phyloP scores from a whole-genome alignment of 2,329 filamentous ascomycete species.

The Nemania serpens region DNA sequence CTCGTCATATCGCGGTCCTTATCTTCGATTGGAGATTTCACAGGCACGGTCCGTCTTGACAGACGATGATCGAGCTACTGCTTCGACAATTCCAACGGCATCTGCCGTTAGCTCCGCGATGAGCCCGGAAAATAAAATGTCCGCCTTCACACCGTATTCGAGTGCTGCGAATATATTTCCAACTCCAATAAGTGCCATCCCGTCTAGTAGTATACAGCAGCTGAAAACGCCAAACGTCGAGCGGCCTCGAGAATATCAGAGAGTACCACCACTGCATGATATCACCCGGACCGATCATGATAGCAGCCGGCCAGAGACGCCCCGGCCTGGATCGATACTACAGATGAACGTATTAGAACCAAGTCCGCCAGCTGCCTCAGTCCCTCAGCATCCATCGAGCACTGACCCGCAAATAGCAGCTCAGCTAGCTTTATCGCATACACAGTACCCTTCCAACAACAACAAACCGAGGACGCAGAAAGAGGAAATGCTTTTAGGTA shows the following conservation, averaged over 20 bases:
- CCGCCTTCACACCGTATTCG: conserved; percentile 57
- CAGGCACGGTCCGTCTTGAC: conserved; percentile 59
- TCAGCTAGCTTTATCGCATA: conserved; percentile 62
- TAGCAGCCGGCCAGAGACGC: conserved; percentile 49
- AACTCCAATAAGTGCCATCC: conserved; percentile 64
- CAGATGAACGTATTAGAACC: conserved; percentile 62
- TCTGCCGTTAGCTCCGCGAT: conserved; percentile 53
- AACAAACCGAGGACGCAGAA: conserved; percentile 67
- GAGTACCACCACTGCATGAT: conserved; percentile 65
- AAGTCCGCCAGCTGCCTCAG: conserved; percentile 54
- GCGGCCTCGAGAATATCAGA: conserved; percentile 61
- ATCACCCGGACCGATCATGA: conserved; percentile 55
- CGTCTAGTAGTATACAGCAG: conserved; percentile 39
- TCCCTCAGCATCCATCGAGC: conserved; percentile 41
- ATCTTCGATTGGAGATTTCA: conserved; percentile 66
- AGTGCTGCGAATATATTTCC: conserved; percentile 60
- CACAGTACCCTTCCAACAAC: conserved; percentile 50
- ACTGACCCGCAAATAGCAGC: conserved; percentile 60
- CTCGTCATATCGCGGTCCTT: conserved; percentile 64
- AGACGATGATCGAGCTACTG: conserved; percentile 64
- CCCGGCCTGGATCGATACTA: conserved; percentile 57
- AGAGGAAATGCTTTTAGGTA: conserved; percentile 84
- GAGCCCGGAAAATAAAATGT: conserved; percentile 64
- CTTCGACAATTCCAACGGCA: conserved; percentile 62
- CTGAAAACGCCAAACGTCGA: conserved; percentile 40